Evolutionary conservation across 352 stramenopile species (phyloP).

Genomic region (Phytophthora tubulina): DNA sequence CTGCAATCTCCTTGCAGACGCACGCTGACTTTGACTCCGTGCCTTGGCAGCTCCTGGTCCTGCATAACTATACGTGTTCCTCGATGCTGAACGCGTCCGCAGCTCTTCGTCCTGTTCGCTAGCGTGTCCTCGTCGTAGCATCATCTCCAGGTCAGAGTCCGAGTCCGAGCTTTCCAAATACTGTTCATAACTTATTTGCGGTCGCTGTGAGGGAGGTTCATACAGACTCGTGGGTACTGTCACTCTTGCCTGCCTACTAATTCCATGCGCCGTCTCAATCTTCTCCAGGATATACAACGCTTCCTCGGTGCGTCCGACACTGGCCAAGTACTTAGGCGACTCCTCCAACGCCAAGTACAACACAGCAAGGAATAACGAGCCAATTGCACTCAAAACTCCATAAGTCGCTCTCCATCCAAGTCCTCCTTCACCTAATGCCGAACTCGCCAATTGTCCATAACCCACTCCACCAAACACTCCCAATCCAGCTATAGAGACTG

Average conservation of each 20-base stretch:
- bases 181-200: constrained; percentile 33
- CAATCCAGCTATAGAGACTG: constrained; percentile 50
- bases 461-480: constrained; percentile 55
- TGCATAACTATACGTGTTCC: constrained; percentile 24
- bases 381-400: constrained; percentile 42
- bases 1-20: constrained; percentile 36
- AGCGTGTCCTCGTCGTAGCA: not conserved
- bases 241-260: constrained; percentile 59
- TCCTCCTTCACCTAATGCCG: constrained; percentile 25
- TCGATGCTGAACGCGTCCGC: not conserved
- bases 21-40: constrained; percentile 31
- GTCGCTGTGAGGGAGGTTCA: constrained; percentile 52
- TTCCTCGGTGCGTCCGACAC: constrained; percentile 65
- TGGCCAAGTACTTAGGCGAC: constrained; percentile 77
- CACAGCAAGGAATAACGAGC: constrained; percentile 34
- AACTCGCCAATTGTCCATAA: constrained; percentile 40
- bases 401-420: constrained; percentile 42
- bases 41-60: constrained; percentile 26
- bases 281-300: constrained; percentile 58
- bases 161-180: constrained; percentile 41
- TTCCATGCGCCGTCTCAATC: constrained; percentile 72
- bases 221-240: constrained; percentile 72
- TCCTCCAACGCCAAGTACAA: constrained; percentile 54
- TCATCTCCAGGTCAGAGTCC: constrained; percentile 35
- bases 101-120: constrained; percentile 19